Conservation (phyloP, 1,139 yeast species). For the Yamadazyma taylorii region DNA sequence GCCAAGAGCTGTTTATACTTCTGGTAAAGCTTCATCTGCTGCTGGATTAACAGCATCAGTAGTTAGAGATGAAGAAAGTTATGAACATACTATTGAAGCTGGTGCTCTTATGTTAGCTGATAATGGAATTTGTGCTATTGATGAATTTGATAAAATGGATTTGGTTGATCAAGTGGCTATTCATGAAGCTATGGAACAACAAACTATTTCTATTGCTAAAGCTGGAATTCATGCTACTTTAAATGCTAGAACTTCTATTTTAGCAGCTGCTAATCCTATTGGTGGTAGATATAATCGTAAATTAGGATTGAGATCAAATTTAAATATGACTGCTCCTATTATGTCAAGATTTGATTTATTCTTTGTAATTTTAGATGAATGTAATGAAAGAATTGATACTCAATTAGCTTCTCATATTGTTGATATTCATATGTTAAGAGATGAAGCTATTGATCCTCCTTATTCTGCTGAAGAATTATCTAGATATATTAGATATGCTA, state of each 20-base stretch:
- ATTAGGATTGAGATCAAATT: constrained; percentile 77
- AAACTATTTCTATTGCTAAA: constrained; percentile 94
- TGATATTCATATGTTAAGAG: constrained; percentile 87
- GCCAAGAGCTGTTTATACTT: constrained; percentile 94
- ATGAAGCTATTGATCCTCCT: constrained; percentile 88
- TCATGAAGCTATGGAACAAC: constrained; percentile 99
- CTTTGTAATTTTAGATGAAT: constrained; percentile 92
- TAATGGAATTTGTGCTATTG: constrained; percentile 98
- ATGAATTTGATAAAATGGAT: constrained; percentile 98
- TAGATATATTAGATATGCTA: constrained; percentile 87
- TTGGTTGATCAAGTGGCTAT: constrained; percentile 94
- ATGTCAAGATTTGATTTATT: constrained; percentile 98
- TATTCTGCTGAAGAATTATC: constrained; percentile 85
- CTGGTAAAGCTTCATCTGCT: constrained; percentile 98
- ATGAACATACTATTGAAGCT: constrained; percentile 96
- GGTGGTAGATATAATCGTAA: constrained; percentile 94
- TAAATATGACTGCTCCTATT: constrained; percentile 98
- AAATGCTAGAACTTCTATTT: constrained; percentile 91
- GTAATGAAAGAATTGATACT: constrained; percentile 88
- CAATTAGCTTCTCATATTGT: constrained; percentile 92
- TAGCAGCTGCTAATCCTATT: constrained; percentile 97
- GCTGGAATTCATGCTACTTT: constrained; percentile 98
- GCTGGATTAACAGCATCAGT: constrained; percentile 99
- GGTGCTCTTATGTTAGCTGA: constrained; percentile 99
- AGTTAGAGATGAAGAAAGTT: constrained; percentile 95